Percentiles rank a stretch among this genome's conserved stretches.
Evolutionary conservation across 2,329 filamentous ascomycete genomes (phyloP).

Genomic region (Ascosphaera acerosa): DNA sequence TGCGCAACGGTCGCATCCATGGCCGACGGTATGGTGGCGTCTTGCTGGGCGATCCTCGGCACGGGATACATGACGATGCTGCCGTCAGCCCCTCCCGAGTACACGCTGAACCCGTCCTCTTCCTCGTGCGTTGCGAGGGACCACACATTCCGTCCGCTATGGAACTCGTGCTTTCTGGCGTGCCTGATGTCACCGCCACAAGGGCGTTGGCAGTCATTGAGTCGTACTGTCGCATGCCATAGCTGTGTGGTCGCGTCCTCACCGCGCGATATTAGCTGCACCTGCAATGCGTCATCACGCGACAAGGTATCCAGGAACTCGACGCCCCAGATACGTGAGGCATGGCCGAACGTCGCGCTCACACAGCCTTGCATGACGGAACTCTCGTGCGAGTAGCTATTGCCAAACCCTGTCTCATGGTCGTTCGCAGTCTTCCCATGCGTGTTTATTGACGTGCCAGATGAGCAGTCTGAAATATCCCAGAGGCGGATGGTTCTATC

Average conservation of each 20-base stretch:
- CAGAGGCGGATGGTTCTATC: constrained; percentile 75
- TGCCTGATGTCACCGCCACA: constrained; percentile 26
- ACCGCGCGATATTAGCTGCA: constrained; percentile 49
- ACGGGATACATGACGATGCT: constrained; percentile 20
- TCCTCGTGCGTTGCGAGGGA: constrained; percentile 27
- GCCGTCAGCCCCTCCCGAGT: constrained; percentile 70
- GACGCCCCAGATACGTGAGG: constrained; percentile 73
- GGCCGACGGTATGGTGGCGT: constrained; percentile 1
- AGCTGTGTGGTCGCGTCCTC: constrained; percentile 57
- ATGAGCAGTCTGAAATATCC: constrained; percentile 36
- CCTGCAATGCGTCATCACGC: constrained; percentile 6
- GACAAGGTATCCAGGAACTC: constrained; percentile 28
- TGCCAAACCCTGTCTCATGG: constrained; percentile 38
- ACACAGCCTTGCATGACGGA: constrained; percentile 25
- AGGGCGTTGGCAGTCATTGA: no score
- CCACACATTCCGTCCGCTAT: constrained; percentile 84
- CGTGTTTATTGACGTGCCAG: constrained; percentile 10
- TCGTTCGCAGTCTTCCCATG: constrained; percentile 13
- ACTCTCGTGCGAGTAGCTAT: constrained; percentile 11
- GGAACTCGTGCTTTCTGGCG: constrained; percentile 32
- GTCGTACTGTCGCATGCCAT: constrained; percentile 34
- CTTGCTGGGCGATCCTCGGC: constrained; percentile 1
- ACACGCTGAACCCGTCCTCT: constrained; percentile 16
- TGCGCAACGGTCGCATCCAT: constrained; percentile 3
- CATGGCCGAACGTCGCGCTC: constrained; percentile 60